These are phyloP conservation scores for Aphanocladium album DNA, from an alignment of 2,329 filamentous ascomycete genomes.

Conservation along the genomic window DNA sequence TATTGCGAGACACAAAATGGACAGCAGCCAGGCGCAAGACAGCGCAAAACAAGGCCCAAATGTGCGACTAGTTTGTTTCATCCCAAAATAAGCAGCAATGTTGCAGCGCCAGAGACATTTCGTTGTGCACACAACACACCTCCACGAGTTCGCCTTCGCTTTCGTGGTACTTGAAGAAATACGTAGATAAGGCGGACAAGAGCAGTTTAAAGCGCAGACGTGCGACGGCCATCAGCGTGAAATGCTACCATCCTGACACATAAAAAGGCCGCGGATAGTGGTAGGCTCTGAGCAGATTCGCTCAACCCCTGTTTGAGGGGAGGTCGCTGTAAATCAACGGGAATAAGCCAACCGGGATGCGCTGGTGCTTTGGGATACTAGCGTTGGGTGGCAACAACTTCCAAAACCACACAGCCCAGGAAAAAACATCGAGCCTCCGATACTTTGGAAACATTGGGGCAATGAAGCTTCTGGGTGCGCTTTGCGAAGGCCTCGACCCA, in stretches of 20 bases:
- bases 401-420: neutral
- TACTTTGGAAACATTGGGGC: too few relatives aligned
- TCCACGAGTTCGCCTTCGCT: neutral
- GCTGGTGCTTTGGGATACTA: neutral
- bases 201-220: neutral
- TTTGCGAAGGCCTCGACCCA: too few relatives aligned
- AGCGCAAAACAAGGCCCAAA: neutral
- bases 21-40: neutral
- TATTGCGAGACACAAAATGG: neutral
- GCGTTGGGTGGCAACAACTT: neutral
- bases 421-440: neutral
- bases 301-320: neutral
- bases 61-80: neutral
- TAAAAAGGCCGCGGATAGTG: neutral
- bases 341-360: neutral
- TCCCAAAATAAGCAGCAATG: neutral
- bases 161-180: neutral
- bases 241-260: neutral
- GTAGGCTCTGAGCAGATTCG: neutral
- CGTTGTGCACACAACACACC: neutral
- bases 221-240: neutral
- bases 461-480: too few relatives aligned
- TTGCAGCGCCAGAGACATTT: neutral
- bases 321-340: neutral
- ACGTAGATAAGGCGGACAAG: neutral